Evolutionary conservation across 1,284 basidiomycete species (phyloP), one percentile per base, ranked within the genome.

Genomic region (Cutaneotrichosporon sp.): DNA sequence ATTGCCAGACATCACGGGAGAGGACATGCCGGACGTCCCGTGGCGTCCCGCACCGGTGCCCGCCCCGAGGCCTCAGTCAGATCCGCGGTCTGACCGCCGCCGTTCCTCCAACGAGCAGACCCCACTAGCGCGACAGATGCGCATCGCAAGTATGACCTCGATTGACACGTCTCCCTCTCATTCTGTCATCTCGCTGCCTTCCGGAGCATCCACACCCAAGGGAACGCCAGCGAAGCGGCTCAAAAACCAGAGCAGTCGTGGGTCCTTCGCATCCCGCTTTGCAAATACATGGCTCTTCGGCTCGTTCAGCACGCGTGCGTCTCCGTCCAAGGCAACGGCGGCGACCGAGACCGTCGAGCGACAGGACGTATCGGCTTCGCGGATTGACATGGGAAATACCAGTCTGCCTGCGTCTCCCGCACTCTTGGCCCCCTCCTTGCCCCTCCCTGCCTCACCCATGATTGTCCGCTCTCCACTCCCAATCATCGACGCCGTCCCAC

Each of bases 231-330:
- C 64, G 18, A 73, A 71, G 58, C 70, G 68, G 30, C 65, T 80
- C 6, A 74, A 74, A 30, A 71, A 61, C 31, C 72, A 80, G 53
- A 60, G 70, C 21, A 80, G 78, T 61, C 72, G 70, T 58, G 71
- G 74, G 21, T 78, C 77, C 1, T 73, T 79, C 40, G 74, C 70
- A 0, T 69, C 70, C 36, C 68, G 73, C 10, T 70, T 78, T 47
- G 76, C 74, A 0, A 71, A 70, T 5, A 77, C 69, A 31, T 79
- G 76, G 76, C 65, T 79, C 6, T 74, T 78, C 52, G 70, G 73
- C 26, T 69, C 72, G 5, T 63, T 76, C 8, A 65, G 70, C 8
- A 63, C 65, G 2, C 63, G 74, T 8, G 69, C 76, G 11, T 75
- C 76, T 52, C 76, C 76, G 1, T 74, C 71, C 57, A 70, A 72